phyloP scores from a whole-genome alignment of 1,284 basidiomycete genomes.

The Blastosporella zonata region DNA sequence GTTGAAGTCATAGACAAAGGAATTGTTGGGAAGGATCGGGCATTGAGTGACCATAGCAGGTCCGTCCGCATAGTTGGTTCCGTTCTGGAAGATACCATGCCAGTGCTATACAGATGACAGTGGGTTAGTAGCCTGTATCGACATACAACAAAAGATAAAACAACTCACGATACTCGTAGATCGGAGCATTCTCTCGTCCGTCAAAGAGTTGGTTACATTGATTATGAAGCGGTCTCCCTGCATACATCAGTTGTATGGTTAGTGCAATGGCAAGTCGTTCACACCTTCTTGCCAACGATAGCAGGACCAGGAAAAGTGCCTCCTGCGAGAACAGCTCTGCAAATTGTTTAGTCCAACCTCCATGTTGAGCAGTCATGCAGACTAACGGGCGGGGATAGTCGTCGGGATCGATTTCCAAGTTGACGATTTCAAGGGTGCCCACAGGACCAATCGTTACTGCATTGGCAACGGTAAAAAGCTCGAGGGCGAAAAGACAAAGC shows the following conservation, averaged over 20 bases:
- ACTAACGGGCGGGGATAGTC: neutral
- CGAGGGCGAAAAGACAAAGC: neutral
- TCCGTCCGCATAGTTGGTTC: slow-evolving; percentile 35
- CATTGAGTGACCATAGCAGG: slow-evolving; percentile 36
- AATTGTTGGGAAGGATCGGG: slow-evolving; percentile 27
- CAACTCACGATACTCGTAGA: slow-evolving; percentile 25
- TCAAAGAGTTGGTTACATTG: slow-evolving; percentile 27
- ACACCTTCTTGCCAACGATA: neutral
- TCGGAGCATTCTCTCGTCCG: slow-evolving; percentile 24
- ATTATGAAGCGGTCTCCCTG: slow-evolving; percentile 15
- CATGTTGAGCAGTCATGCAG: neutral
- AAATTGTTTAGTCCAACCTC: too few species aligned
- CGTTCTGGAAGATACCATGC: slow-evolving; percentile 33
- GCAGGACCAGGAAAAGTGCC: neutral
- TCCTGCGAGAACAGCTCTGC: neutral
- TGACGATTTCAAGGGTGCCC: neutral
- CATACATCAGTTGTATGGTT: too few species aligned
- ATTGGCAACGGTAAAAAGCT: neutral
- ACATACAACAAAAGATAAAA: neutral
- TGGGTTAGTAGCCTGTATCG: neutral
- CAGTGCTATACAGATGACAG: slow-evolving; percentile 28
- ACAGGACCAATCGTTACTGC: neutral
- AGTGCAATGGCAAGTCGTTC: too few species aligned
- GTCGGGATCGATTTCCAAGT: neutral
- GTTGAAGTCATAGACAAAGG: slow-evolving; percentile 31